Conservation (phyloP, 2,329 filamentous ascomycete species). For the Colletotrichum sp. region DNA sequence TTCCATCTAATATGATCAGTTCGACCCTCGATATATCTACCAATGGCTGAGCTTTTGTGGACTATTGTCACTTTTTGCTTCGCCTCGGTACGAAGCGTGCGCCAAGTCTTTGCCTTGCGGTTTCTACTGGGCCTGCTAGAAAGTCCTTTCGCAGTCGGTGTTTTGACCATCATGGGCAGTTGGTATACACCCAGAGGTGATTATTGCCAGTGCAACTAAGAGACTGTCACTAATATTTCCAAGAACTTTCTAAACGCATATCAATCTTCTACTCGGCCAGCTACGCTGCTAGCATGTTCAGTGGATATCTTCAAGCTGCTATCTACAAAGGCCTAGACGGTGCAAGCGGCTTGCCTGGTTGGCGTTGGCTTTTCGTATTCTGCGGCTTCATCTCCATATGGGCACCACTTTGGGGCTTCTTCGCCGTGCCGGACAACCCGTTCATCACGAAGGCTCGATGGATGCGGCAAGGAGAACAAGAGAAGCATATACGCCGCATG, state of each 20-base stretch:
- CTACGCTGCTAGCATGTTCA: neutral
- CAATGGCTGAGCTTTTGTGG: neutral
- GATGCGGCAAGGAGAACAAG: neutral
- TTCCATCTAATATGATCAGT: neutral
- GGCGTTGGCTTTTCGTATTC: neutral
- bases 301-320: neutral
- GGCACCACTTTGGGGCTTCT: neutral
- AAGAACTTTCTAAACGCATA: neutral
- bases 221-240: accelerated
- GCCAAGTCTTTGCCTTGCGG: neutral
- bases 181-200: neutral
- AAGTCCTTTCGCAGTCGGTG: neutral
- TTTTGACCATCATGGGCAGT: neutral
- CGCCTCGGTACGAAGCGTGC: neutral
- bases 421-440: neutral
- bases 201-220: accelerated
- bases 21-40: neutral
- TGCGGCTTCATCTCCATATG: neutral
- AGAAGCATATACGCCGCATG: neutral
- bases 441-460: neutral
- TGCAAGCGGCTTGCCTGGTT: neutral
- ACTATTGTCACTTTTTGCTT: neutral
- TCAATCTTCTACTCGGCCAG: neutral
- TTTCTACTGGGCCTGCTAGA: neutral
- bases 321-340: neutral